These are phyloP conservation scores for Cercospora brassicicola DNA, from an alignment of 2,329 filamentous ascomycete species.

Conservation along the genomic window DNA sequence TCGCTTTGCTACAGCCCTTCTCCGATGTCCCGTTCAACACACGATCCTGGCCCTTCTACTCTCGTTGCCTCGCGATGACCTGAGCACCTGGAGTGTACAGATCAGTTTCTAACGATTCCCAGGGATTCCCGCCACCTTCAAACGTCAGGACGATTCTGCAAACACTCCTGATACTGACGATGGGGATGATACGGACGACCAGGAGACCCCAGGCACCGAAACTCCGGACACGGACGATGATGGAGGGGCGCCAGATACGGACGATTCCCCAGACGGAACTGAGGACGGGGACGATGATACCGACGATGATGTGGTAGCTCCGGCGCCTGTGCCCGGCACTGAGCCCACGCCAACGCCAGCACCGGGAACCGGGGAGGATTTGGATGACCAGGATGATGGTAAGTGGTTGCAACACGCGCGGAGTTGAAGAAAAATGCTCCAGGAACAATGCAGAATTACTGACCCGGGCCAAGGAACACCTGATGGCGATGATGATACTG, in stretches of 20 bases:
- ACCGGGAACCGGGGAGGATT: neutral
- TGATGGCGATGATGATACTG: neutral
- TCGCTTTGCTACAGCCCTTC: neutral
- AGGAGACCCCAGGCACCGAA: neutral
- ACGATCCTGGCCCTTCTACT: neutral
- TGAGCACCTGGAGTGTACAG: neutral
- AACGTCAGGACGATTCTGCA: neutral
- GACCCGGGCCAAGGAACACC: neutral
- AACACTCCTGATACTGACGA: neutral
- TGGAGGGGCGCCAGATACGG: neutral
- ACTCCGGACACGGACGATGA: neutral
- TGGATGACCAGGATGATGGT: slow-evolving; percentile 3
- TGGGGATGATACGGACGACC: neutral
- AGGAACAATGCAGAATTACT: neutral
- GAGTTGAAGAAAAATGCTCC: neutral
- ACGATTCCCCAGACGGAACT: neutral
- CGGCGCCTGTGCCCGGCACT: neutral
- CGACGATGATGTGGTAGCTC: neutral
- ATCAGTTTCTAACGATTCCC: neutral
- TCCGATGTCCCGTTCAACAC: neutral
- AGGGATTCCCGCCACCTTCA: neutral
- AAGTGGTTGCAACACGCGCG: neutral
- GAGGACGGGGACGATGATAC: neutral
- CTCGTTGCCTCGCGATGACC: neutral
- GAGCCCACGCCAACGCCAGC: neutral